Percentiles rank a stretch among this genome's conserved stretches.
These are phyloP conservation scores for Vanrija humicola DNA, from an alignment of 1,284 basidiomycete genomes.

Conservation along the genomic window DNA sequence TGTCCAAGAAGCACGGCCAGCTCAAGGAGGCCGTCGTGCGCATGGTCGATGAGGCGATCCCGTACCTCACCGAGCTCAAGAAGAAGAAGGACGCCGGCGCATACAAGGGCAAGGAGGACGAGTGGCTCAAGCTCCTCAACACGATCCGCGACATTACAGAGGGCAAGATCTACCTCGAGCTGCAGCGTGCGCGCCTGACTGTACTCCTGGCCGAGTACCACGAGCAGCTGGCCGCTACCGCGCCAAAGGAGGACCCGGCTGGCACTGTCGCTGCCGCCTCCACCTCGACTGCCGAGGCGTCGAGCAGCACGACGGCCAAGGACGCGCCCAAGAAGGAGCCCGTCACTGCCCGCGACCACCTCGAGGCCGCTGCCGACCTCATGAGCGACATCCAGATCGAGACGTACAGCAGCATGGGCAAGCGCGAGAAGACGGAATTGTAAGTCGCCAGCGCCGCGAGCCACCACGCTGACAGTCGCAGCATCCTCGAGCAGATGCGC, in stretches of 20 bases:
- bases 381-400: constrained; percentile 95
- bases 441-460: constrained; percentile 18
- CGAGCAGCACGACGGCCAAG: neutral
- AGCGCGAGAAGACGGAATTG: constrained; percentile 96
- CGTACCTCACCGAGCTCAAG: constrained; percentile 68
- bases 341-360: constrained; percentile 54
- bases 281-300: neutral
- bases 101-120: constrained; percentile 59
- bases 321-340: constrained; percentile 38
- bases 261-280: neutral
- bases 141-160: constrained; percentile 89
- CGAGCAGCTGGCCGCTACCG: constrained; percentile 58
- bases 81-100: constrained; percentile 42
- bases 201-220: constrained; percentile 76
- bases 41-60: constrained; percentile 82
- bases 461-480: constrained; percentile 8
- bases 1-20: constrained; percentile 97
- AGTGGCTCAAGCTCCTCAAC: constrained; percentile 83
- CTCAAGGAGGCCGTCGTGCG: constrained; percentile 83
- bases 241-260: constrained; percentile 23
- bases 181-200: constrained; percentile 90
- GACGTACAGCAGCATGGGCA: constrained; percentile 97
- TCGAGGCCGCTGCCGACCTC: constrained; percentile 80
- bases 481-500: constrained; percentile 95
- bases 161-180: constrained; percentile 98